Evolutionary conservation across 108 stramenopile species (phyloP).

Genomic region (Cyclotella cryptica): DNA sequence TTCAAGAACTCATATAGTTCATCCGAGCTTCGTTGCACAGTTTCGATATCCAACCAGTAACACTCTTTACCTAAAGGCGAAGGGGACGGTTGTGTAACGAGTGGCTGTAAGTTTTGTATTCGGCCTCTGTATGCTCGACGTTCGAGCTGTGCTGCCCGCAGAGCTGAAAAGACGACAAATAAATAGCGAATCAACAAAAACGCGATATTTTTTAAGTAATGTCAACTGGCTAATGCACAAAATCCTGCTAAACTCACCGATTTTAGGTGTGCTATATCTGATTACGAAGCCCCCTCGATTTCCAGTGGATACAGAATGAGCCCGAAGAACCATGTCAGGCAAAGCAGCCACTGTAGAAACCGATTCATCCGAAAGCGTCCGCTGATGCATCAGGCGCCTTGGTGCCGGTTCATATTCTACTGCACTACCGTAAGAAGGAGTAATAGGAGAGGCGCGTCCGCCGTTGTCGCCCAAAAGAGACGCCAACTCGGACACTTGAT

Average conservation of each 20-base stretch:
- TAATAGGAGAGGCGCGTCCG: background rate
- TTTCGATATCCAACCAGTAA: slow-evolving; percentile 70
- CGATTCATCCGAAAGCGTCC: slow-evolving; percentile 37
- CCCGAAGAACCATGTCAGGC: slow-evolving; percentile 38
- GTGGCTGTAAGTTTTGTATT: background rate
- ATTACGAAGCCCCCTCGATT: slow-evolving; percentile 23
- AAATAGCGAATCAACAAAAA: background rate
- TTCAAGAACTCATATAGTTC: slow-evolving; percentile 54
- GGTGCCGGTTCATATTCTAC: background rate
- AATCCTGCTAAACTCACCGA: slow-evolving; percentile 12
- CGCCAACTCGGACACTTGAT: slow-evolving; percentile 35
- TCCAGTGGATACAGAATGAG: slow-evolving; percentile 35
- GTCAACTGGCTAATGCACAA: background rate
- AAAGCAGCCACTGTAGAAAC: slow-evolving; percentile 42
- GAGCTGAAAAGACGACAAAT: slow-evolving; percentile 10
- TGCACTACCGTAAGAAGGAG: slow-evolving; percentile 1
- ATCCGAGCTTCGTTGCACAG: slow-evolving; percentile 36
- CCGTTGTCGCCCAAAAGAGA: slow-evolving; percentile 20
- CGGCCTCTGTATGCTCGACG: slow-evolving; percentile 19
- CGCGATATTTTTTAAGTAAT: background rate
- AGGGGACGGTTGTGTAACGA: background rate
- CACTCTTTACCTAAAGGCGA: slow-evolving; percentile 28
- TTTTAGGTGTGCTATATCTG: slow-evolving; percentile 32
- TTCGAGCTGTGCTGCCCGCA: slow-evolving; percentile 43
- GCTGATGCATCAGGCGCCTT: background rate